A percentile compares a stretch with the other conserved stretches of the same genome.
These are phyloP conservation scores for Candida tunisiensis DNA, from an alignment of 1,139 yeast genomes.

Conservation along the genomic window DNA sequence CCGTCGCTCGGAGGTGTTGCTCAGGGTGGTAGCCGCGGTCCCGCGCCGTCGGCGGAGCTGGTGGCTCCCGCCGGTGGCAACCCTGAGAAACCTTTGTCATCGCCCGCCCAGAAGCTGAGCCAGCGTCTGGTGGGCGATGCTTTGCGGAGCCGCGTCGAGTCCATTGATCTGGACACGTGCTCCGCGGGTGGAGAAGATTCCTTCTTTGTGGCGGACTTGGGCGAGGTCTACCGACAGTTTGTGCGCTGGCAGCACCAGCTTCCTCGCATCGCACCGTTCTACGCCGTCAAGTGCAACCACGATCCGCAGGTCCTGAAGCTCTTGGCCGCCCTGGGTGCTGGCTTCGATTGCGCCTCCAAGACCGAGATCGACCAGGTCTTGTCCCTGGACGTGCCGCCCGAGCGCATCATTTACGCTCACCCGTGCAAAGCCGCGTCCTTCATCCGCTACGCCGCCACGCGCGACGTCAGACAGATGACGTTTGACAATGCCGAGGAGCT, in stretches of 20 bases:
- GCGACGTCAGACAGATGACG: constrained; percentile 55
- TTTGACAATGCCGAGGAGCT: constrained; percentile 84
- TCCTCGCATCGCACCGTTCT: constrained; percentile 69
- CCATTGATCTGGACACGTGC: constrained; percentile 43
- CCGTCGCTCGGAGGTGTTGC: no score
- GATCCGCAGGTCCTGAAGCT: constrained; percentile 40
- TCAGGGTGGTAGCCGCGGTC: no score
- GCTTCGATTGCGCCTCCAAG: constrained; percentile 90
- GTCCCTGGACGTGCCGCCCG: constrained; percentile 41
- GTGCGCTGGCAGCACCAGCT: constrained; percentile 42
- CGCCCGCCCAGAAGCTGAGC: no score
- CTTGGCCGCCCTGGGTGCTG: constrained; percentile 46
- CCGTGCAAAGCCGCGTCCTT: constrained; percentile 84
- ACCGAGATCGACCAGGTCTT: constrained; percentile 61
- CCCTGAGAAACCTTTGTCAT: no score
- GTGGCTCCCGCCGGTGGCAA: no score
- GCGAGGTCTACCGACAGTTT: constrained; percentile 46
- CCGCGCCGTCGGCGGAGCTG: no score
- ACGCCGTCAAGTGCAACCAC: constrained; percentile 92
- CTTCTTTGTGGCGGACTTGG: constrained; percentile 78
- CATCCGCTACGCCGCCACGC: constrained; percentile 47
- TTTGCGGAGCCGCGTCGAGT: constrained; percentile 11
- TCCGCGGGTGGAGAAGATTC: constrained; percentile 62
- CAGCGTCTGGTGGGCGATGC: constrained; percentile 10
- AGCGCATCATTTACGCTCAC: constrained; percentile 74